Evolutionary conservation across 495 filamentous ascomycete genomes (phyloP).

Genomic region (Talaromyces liani): DNA sequence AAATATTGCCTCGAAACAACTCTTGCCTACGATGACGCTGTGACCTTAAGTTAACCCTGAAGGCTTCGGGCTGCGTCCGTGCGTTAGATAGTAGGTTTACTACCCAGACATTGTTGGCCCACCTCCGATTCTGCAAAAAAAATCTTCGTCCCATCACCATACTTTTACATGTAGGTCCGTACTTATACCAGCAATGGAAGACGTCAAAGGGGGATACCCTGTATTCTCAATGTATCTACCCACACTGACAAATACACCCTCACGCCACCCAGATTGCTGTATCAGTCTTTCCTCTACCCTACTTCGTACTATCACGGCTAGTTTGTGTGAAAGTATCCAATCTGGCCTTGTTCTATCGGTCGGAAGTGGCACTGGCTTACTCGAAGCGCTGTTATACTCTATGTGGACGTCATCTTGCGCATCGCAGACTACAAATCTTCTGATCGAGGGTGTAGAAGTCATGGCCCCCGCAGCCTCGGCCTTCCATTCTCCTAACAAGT

Average conservation of each 20-base stretch:
- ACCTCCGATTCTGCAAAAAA: background rate
- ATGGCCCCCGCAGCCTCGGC: background rate
- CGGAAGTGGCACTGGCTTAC: background rate
- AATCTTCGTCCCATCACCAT: background rate
- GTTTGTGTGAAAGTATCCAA: background rate
- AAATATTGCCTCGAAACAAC: background rate
- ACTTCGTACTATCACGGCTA: background rate
- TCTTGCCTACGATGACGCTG: background rate
- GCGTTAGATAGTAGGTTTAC: background rate
- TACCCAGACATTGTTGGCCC: background rate
- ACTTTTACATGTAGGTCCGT: background rate
- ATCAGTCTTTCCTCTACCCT: background rate
- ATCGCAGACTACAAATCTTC: background rate
- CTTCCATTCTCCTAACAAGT: background rate
- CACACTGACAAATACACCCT: background rate
- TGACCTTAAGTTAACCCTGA: background rate
- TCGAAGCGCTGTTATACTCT: background rate
- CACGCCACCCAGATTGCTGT: background rate
- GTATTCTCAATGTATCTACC: background rate
- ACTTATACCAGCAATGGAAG: background rate
- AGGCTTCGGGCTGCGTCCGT: background rate
- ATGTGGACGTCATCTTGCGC: background rate
- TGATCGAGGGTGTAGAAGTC: background rate
- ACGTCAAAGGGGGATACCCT: background rate
- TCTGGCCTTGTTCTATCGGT: background rate